Evolutionary conservation across 805 yeast species (phyloP), one percentile per base, ranked within the genome.

Genomic region (Candida bentonensis): DNA sequence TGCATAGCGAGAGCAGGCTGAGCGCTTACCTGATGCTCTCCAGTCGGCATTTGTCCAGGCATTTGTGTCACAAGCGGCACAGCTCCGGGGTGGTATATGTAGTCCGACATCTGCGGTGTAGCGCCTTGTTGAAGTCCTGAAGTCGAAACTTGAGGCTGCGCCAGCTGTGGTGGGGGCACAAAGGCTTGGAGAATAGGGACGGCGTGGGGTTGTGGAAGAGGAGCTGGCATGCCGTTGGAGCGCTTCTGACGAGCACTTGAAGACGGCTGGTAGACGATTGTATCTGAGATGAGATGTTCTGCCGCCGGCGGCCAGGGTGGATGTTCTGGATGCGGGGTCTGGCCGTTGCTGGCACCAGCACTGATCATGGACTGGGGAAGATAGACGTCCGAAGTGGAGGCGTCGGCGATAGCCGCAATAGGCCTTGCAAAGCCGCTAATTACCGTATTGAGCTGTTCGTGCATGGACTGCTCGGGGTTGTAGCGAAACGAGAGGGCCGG

Each of bases 401-500:
- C 60, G 42, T 57, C 56, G 15, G 57, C 57, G 28, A 56, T 49
- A n/a, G 51, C 59, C 26, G 59, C 60, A 41, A 53, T 44, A 17
- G 55, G 59, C 26, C 48, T 47, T 3, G 62, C 57, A 27, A 55
- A 43, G 22, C 47, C 51, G 4, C 48, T 52, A 21, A 59, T 45
- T 4, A 55, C 52, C 3, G 51, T 53, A 33, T 51, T 39, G 23
- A 64, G 58, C 51, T 65, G 69, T 40, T 62, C 64, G 42, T 54
- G 56, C n/a, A 65, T 55, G 22, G 61, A 53, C 47, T 56, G 59
- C 22, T 51, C 34, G 20, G 59, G 55, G 56, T 84, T 82, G 53
- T 73, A 87, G 34, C 68, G 61, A 63, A 89, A 85, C 2, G 88
- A 78, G 34, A 78, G 58, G 0, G 96, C 84, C 0, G 96, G 95